Conservation (phyloP, 2,329 filamentous ascomycete species). For the Ceratocystis diversiconidia region DNA sequence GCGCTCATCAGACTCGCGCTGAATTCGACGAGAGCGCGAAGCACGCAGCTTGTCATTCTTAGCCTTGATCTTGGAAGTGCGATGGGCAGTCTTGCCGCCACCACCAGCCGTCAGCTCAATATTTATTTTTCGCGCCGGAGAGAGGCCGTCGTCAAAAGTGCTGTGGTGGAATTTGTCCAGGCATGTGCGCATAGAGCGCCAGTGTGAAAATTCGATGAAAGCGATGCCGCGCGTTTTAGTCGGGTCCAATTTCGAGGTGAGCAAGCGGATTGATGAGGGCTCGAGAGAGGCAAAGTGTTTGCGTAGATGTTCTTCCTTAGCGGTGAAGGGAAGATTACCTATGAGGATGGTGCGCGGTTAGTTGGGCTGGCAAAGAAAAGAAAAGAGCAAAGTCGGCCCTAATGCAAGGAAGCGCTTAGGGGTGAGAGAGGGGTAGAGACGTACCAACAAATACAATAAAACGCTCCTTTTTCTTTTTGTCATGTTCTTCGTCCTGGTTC, state of each 20-base stretch:
- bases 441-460: constrained; percentile 68
- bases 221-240: constrained; percentile 60
- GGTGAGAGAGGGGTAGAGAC: constrained; percentile 19
- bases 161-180: constrained; percentile 83
- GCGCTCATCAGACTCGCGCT: constrained; percentile 33
- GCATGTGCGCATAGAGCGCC: constrained; percentile 83
- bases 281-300: constrained; percentile 66
- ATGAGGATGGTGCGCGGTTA: constrained; percentile 22
- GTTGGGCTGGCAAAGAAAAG: background rate
- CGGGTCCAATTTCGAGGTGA: constrained; percentile 50
- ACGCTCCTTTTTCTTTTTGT: constrained; percentile 30
- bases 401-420: constrained; percentile 10
- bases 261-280: constrained; percentile 56
- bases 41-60: constrained; percentile 82
- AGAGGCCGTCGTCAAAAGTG: constrained; percentile 47
- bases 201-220: constrained; percentile 79
- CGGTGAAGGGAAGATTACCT: constrained; percentile 79
- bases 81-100: constrained; percentile 58
- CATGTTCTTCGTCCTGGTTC: constrained; percentile 23
- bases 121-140: constrained; percentile 61
- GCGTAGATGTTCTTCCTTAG: constrained; percentile 53
- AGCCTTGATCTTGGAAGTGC: constrained; percentile 61
- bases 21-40: constrained; percentile 36
- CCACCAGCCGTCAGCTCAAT: constrained; percentile 86
- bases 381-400: constrained; percentile 15